phyloP scores from a whole-genome alignment of 2,329 filamentous ascomycete genomes.

The Botryosphaeria agaves region DNA sequence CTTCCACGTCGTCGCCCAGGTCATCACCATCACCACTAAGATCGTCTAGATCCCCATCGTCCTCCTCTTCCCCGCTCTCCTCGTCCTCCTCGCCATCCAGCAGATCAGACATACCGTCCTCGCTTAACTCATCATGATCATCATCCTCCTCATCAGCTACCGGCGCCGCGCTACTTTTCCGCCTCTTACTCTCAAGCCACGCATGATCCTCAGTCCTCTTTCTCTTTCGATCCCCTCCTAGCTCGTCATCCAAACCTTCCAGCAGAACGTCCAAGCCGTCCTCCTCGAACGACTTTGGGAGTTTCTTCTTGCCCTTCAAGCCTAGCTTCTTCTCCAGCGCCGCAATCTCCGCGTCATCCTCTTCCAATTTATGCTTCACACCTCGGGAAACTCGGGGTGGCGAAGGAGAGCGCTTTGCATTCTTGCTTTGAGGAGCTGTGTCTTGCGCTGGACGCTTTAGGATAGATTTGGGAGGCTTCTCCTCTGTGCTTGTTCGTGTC shows the following conservation, averaged over 20 bases:
- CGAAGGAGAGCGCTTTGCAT: conserved; percentile 5
- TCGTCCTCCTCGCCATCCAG: conserved; percentile 22
- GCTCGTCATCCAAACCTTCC: conserved; percentile 41
- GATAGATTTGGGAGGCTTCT: background rate
- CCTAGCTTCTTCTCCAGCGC: conserved; percentile 77
- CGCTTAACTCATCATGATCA: conserved; percentile 12
- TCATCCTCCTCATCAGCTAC: conserved; percentile 7
- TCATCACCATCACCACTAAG: conserved; percentile 7
- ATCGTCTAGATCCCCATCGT: conserved; percentile 10
- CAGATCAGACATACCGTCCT: conserved; percentile 19
- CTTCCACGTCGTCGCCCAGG: conserved; percentile 1
- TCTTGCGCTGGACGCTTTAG: background rate
- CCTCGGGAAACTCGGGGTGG: conserved; percentile 15
- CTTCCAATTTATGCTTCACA: conserved; percentile 47
- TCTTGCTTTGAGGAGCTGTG: too few species aligned
- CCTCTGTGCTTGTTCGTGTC: too few species aligned
- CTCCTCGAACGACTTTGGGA: conserved; percentile 57
- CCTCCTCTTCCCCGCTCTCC: conserved; percentile 6
- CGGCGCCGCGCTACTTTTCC: conserved; percentile 18
- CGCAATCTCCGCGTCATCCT: conserved; percentile 80
- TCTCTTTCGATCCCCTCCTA: conserved; percentile 33
- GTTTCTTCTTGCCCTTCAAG: conserved; percentile 56
- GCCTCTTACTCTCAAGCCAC: conserved; percentile 40
- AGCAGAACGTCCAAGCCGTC: conserved; percentile 72
- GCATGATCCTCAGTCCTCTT: conserved; percentile 40